Evolutionary conservation across 208 protist genomes (phyloP).

Genomic region (Trypanosomatidae sp.): DNA sequence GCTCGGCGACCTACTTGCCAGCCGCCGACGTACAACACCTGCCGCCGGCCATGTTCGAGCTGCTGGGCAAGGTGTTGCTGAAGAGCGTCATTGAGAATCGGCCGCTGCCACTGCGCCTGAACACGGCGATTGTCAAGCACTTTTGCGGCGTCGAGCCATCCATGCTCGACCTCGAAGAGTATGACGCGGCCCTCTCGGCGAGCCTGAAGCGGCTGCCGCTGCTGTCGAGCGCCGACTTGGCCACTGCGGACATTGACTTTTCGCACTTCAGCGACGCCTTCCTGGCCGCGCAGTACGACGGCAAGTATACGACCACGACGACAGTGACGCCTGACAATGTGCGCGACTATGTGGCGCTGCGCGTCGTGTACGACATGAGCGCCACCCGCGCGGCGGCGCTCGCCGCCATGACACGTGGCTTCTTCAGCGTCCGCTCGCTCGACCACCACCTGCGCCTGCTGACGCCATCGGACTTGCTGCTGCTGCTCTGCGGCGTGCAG

Average conservation of each 20-base stretch:
- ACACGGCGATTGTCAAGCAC: constrained; percentile 42
- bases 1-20: constrained; percentile 15
- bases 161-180: constrained; percentile 52
- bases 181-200: constrained; percentile 23
- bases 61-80: constrained; percentile 41
- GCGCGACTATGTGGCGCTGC: constrained; percentile 36
- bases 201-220: constrained; percentile 35
- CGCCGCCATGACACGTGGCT: constrained; percentile 30
- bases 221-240: constrained; percentile 30
- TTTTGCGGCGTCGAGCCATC: constrained; percentile 19
- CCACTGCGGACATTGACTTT: constrained; percentile 23
- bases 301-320: constrained; percentile 15
- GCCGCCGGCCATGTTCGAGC: constrained; percentile 14
- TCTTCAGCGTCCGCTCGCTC: constrained; percentile 20
- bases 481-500: constrained; percentile 43
- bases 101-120: constrained; percentile 40
- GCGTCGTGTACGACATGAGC: constrained; percentile 29
- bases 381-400: constrained; percentile 16
- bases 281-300: constrained; percentile 10
- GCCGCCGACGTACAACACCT: constrained; percentile 19
- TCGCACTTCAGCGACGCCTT: constrained; percentile 20
- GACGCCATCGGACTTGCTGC: constrained; percentile 28
- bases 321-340: constrained; percentile 30
- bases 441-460: constrained; percentile 41
- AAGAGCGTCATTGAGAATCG: constrained; percentile 56